Conservation (phyloP, 306 rosid species). For the Quillaja saponaria region DNA sequence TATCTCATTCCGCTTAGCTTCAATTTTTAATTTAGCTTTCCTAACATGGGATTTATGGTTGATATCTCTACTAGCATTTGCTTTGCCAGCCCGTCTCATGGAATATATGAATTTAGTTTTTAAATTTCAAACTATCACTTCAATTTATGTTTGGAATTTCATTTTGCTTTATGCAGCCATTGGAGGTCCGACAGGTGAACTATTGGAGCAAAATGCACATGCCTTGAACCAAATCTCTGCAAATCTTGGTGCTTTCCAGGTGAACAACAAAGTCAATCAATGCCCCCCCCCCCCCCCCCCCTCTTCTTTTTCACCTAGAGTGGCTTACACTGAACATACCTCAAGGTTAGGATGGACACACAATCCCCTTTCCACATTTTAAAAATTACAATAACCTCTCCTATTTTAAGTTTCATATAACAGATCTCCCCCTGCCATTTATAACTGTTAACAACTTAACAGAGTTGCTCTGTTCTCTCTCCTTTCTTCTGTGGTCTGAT, state of each 20-base stretch:
- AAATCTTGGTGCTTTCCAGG: constrained; percentile 51
- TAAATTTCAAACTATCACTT: constrained; percentile 4
- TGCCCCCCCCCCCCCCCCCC: too few relatives aligned
- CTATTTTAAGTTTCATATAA: too few relatives aligned
- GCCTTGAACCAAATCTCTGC: constrained; percentile 51
- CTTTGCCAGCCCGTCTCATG: constrained; percentile 17
- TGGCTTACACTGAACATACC: too few relatives aligned
- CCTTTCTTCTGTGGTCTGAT: too few relatives aligned
- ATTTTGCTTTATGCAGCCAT: constrained; percentile 42
- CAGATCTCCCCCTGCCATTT: too few relatives aligned
- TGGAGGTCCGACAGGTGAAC: constrained; percentile 57
- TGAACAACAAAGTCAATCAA: constrained; percentile 23
- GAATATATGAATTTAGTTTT: constrained; percentile 9
- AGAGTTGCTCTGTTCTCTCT: too few relatives aligned
- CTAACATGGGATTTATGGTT: constrained; percentile 9
- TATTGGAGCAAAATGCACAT: constrained; percentile 51
- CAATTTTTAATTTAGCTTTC: constrained; percentile 23
- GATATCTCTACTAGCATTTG: constrained; percentile 9
- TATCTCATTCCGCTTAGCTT: constrained; percentile 21
- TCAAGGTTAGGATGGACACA: too few relatives aligned
- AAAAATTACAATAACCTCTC: too few relatives aligned
- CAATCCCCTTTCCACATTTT: too few relatives aligned
- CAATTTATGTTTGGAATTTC: constrained; percentile 16
- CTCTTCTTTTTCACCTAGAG: too few relatives aligned
- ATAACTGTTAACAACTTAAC: too few relatives aligned